These are phyloP conservation scores for Mycena pura DNA, from an alignment of 768 basidiomycete species.

Conservation along the genomic window DNA sequence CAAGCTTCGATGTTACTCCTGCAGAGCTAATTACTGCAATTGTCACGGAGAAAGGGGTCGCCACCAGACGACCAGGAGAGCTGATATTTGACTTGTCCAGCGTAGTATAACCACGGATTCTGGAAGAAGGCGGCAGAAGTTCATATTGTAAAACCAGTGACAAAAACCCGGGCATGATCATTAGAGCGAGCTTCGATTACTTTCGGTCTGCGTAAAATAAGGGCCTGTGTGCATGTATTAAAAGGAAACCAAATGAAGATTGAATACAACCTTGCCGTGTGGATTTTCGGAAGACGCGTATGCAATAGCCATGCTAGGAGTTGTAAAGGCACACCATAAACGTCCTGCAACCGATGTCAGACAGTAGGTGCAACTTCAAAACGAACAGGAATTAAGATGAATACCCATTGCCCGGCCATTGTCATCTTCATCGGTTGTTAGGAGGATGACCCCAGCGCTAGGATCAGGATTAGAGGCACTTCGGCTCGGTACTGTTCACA, in stretches of 20 bases:
- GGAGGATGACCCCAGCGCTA: conserved; percentile 67
- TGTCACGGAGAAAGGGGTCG: conserved; percentile 95
- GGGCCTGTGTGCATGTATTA: conserved; percentile 10
- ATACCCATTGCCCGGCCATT: conserved; percentile 24
- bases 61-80: conserved; percentile 56
- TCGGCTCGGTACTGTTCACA: conserved; percentile 15
- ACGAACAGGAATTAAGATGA: conserved; percentile 1
- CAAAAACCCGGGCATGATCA: conserved; percentile 16
- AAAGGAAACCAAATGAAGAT: background rate
- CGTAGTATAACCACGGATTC: conserved; percentile 43
- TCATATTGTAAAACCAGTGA: conserved; percentile 21
- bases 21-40: conserved; percentile 93
- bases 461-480: conserved; percentile 39
- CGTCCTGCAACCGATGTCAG: conserved; percentile 56
- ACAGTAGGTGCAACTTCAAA: background rate
- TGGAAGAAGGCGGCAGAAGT: background rate
- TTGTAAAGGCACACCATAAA: conserved; percentile 86
- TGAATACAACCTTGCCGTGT: conserved; percentile 65
- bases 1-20: conserved; percentile 96
- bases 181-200: conserved; percentile 15
- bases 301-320: conserved; percentile 81
- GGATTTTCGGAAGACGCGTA: conserved; percentile 62
- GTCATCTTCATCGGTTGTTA: conserved; percentile 53
- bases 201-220: conserved; percentile 27
- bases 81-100: conserved; percentile 50